Evolutionary conservation across 2,329 filamentous ascomycete species (phyloP), one percentile per base, ranked within the genome.

Genomic region (Xylaria multiplex): DNA sequence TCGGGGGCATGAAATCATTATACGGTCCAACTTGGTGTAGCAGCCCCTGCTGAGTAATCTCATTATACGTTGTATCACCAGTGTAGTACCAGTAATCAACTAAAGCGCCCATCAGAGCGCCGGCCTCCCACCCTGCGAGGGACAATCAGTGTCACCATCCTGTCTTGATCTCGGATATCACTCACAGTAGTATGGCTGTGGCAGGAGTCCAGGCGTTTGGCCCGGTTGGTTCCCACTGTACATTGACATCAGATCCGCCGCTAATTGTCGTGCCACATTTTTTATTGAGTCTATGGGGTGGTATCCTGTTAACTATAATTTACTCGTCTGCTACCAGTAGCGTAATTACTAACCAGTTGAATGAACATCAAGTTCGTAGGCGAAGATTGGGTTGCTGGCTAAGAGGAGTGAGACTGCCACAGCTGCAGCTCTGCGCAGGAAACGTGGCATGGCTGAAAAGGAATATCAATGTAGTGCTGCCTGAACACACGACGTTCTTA

Each of bases 1-100:
- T 91, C 1, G 84, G 82, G 5, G 93, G 91, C 88, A 95, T 94
- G 76, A 91, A 96, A 75, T 95, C 90, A 64, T 88, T 81, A 74
- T 91, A 84, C 2, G 87, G 84, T 60, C 92, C 92, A 59, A 90
- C 88, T 78, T 97, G 93, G 76, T 86, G 89, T 53, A 93, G 83
- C 71, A 97, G 84, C 13, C 86, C 93, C 69, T 91, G 83, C 42
- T 83, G 84, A 16, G 88, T 86, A 48, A 92, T 80, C 16, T 88
- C 81, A 75, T 93, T 93, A 80, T 91, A 96, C 40, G 85, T 84
- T 3, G 84, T 80, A 74, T 95, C 91, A 22, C 89, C 89, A 0
- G 92, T 95, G 76, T 93, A 92, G 75, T 90, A 91, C 91, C 92
- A 96, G 77, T 96, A 96, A 73, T 96, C 91, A 59, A 96, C 83